Percentiles rank a stretch among this genome's conserved stretches.
phyloP scores from a whole-genome alignment of 1,284 basidiomycete species.

The Lentinus polychrous region DNA sequence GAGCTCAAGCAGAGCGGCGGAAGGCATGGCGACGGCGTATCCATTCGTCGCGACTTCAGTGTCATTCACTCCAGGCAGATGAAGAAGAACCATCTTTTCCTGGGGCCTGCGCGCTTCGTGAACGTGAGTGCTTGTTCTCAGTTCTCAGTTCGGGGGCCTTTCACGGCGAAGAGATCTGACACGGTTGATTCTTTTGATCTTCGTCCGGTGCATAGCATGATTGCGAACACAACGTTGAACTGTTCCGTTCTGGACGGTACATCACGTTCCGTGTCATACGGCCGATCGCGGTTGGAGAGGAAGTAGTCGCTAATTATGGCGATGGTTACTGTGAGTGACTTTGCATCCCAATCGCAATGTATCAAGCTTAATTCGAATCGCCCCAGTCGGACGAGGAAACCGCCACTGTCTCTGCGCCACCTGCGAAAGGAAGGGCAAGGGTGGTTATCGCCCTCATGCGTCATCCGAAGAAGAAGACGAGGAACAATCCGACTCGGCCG shows the following conservation, averaged over 20 bases:
- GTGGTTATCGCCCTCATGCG: conserved; percentile 63
- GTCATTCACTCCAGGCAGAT: conserved; percentile 87
- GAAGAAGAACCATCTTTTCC: conserved; percentile 87
- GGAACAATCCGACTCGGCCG: conserved; percentile 23
- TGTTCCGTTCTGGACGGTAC: conserved; percentile 81
- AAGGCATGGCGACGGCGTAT: conserved; percentile 40
- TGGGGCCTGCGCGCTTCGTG: conserved; percentile 91
- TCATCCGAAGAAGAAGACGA: conserved; percentile 41
- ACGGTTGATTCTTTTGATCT: conserved; percentile 10
- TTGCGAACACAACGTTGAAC: conserved; percentile 84
- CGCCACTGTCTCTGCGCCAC: conserved; percentile 86
- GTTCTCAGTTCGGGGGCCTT: conserved; percentile 4
- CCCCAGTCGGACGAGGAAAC: conserved; percentile 78
- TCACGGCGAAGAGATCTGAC: conserved; percentile 4
- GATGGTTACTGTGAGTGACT: conserved; percentile 70
- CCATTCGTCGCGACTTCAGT: conserved; percentile 82
- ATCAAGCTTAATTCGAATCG: neutral
- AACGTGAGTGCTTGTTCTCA: conserved; percentile 55
- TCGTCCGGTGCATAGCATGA: conserved; percentile 58
- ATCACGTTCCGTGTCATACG: conserved; percentile 85
- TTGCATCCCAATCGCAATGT: neutral
- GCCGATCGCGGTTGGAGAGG: conserved; percentile 76
- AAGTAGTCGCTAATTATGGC: conserved; percentile 82
- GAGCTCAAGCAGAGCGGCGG: conserved; percentile 72
- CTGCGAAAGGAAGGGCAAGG: conserved; percentile 71